phyloP scores from a whole-genome alignment of 2,329 filamentous ascomycete genomes.

The Didymella keratinophila region DNA sequence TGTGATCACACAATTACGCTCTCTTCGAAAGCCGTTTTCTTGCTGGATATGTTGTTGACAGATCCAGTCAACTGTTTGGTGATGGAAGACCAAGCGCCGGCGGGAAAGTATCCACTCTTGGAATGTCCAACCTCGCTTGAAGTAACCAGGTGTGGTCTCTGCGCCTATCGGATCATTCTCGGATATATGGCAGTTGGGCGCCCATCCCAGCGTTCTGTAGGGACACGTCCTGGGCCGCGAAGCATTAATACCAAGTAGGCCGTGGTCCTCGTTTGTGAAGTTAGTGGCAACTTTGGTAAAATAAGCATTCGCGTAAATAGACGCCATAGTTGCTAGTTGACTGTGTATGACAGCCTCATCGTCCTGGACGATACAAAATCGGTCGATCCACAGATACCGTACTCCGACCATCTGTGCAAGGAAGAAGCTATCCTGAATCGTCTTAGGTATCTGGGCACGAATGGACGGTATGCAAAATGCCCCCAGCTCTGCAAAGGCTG shows the following conservation, averaged over 20 bases:
- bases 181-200: too few species aligned
- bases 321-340: neutral
- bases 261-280: too few species aligned
- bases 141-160: neutral
- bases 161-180: too few species aligned
- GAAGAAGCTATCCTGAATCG: neutral
- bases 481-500: too few species aligned
- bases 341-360: neutral
- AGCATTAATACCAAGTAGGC: too few species aligned
- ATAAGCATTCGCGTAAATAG: neutral
- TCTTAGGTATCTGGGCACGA: neutral
- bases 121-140: neutral
- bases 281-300: too few species aligned
- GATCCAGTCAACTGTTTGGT: neutral
- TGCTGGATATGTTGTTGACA: neutral
- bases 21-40: too few species aligned
- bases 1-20: too few species aligned
- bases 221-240: too few species aligned
- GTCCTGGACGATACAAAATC: neutral
- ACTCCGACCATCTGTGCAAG: neutral
- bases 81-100: too few species aligned
- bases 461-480: neutral
- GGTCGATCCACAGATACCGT: neutral
- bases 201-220: too few species aligned
- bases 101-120: neutral